Evolutionary conservation across 2,329 filamentous ascomycete genomes (phyloP), one percentile per base, ranked within the genome.

Genomic region (Ceratocystis harringtonii): DNA sequence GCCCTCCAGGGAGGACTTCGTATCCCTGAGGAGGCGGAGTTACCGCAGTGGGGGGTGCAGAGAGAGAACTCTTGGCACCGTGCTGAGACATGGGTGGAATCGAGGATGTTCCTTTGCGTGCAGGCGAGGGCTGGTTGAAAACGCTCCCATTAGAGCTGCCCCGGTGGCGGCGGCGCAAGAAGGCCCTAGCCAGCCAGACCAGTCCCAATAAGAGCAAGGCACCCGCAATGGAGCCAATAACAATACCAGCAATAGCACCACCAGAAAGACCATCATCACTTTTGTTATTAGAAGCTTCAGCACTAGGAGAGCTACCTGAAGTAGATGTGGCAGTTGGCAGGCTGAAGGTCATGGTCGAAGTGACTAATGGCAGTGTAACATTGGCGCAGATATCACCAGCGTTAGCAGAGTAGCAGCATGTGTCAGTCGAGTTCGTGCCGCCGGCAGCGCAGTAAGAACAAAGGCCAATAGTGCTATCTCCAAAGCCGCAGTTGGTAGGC

Each of bases 231-330:
- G 88, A 84, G 30, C 94, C 94, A 70, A 97, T 79, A 1, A 92
- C 91, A 69, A 95, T 89, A 0, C 92, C 94, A 1, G 94, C 94
- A 75, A 97, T 95, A 17, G 87, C 84, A 66, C 92, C 92, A n/a
- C 88, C 88, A 15, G 88, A 89, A 7, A 97, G 78, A 44, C 63
- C 45, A 28, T 41, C 25, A n/a, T 57, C 63, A 66, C 70, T 72
- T 68, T 72, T 69, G 65, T 66, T 48, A 65, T 67, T 48, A 65
- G 69, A 68, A 2, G 72, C 69, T 28, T 62, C 64, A 5, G 76
- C 73, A 5, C 80, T 79, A 17, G 80, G 60, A 15, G 50, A 52
- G 30, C 70, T 68, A 8, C 69, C 68, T 52, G 76, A 73, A 5
- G 81, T 79, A 15, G 81, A 72, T 5, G 77, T 80, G 6, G 78